Percentiles rank a stretch among this genome's conserved stretches.
These are phyloP conservation scores for Dalechampia spathulata DNA, from an alignment of 441 rosid species.

Conservation along the genomic window DNA sequence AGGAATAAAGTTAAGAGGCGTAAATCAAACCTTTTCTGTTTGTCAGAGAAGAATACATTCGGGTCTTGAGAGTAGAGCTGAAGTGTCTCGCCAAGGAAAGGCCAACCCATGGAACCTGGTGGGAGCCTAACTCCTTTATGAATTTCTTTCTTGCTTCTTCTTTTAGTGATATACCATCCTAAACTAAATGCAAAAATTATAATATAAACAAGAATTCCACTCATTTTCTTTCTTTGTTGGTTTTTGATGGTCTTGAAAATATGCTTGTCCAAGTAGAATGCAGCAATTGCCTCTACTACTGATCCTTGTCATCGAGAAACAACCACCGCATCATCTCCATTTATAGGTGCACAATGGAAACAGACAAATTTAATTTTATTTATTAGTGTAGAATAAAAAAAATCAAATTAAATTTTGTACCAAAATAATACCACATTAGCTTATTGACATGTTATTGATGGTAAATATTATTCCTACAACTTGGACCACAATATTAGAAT, in stretches of 20 bases:
- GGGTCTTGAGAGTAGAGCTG: conserved; percentile 91
- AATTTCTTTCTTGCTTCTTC: conserved; percentile 13
- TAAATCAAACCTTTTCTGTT: conserved; percentile 79
- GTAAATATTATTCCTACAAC: too few relatives aligned
- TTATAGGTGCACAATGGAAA: too few relatives aligned
- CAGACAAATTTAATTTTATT: too few relatives aligned
- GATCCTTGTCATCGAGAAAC: too few relatives aligned
- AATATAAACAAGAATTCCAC: conserved; percentile 18
- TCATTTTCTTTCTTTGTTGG: conserved; percentile 12
- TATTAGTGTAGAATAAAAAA: too few relatives aligned
- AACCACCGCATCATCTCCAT: too few relatives aligned
- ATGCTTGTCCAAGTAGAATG: conserved; percentile 1
- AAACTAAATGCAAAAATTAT: conserved; percentile 24
- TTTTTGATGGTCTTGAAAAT: background rate
- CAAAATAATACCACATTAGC: too few relatives aligned
- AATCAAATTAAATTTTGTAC: too few relatives aligned
- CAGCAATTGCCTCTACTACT: conserved; percentile 6
- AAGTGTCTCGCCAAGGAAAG: conserved; percentile 80
- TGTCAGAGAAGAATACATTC: conserved; percentile 60
- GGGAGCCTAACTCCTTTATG: conserved; percentile 44
- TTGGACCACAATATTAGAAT: too few relatives aligned
- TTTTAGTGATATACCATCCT: conserved; percentile 9
- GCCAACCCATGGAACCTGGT: conserved; percentile 96
- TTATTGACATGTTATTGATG: too few relatives aligned
- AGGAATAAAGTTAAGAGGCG: too few relatives aligned